A percentile compares a stretch with the other conserved stretches of the same genome.
phyloP scores from a whole-genome alignment of 129 eudicot species.

The Oenanthe sinensis region DNA sequence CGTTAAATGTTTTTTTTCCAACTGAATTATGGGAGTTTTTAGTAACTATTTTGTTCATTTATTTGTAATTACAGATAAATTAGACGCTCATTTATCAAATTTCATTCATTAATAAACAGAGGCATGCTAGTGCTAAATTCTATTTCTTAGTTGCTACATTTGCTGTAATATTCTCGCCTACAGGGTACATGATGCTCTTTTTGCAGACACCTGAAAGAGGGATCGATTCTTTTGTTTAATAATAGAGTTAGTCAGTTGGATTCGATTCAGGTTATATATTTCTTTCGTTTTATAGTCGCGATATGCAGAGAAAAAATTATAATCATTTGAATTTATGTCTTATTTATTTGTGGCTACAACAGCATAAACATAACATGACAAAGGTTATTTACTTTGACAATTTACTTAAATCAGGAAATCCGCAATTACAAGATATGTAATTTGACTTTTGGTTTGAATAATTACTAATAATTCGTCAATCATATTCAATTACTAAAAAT shows the following conservation, averaged over 20 bases:
- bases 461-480: neutral
- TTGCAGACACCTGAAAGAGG: neutral
- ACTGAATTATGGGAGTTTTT: neutral
- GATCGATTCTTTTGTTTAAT: too few relatives aligned
- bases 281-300: too few relatives aligned
- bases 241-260: too few relatives aligned
- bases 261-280: too few relatives aligned
- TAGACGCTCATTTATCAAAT: neutral
- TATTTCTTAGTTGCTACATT: neutral
- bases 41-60: conserved; percentile 1
- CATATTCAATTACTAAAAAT: neutral
- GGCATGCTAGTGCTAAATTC: neutral
- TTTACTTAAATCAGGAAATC: neutral
- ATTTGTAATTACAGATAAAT: conserved; percentile 14
- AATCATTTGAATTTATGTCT: too few relatives aligned
- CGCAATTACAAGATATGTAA: neutral
- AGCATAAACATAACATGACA: neutral
- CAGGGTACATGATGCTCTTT: neutral
- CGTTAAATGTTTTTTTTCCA: conserved; percentile 7
- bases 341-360: neutral
- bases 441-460: conserved; percentile 1
- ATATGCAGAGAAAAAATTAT: too few relatives aligned
- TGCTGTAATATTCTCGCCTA: neutral
- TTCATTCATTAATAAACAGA: neutral
- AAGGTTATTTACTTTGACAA: neutral